A percentile compares a stretch with the other conserved stretches of the same genome.
Conservation (phyloP, 805 yeast species). For the Hemisphaericaspora nanyangensis region DNA sequence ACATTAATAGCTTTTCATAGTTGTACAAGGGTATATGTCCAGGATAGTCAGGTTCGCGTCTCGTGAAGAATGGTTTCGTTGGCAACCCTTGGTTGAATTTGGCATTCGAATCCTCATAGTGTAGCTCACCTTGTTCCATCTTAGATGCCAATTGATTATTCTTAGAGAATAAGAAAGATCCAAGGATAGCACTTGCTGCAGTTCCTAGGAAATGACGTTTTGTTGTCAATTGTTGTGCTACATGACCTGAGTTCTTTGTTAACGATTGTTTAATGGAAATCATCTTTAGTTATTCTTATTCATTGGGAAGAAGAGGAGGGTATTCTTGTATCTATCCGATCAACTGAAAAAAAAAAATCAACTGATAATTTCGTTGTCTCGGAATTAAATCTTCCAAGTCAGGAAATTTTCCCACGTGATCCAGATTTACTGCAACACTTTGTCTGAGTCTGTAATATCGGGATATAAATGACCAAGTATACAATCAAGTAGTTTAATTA, state of each 20-base stretch:
- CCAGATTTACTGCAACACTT: too few species aligned
- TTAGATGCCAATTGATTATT: slow-evolving; percentile 55
- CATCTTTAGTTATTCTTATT: neutral
- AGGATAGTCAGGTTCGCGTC: slow-evolving; percentile 52
- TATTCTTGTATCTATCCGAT: too few species aligned
- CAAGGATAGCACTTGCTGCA: slow-evolving; percentile 16
- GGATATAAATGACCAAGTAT: slow-evolving; percentile 21
- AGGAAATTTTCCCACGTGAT: too few species aligned
- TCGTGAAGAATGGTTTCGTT: slow-evolving; percentile 26
- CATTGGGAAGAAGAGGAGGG: too few species aligned
- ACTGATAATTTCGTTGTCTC: too few species aligned
- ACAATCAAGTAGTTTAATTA: slow-evolving; percentile 19
- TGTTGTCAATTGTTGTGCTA: neutral
- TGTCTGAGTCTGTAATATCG: too few species aligned
- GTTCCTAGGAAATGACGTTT: slow-evolving; percentile 5
- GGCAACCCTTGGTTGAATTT: slow-evolving; percentile 22
- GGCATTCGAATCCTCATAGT: slow-evolving; percentile 32
- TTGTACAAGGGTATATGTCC: slow-evolving; percentile 74
- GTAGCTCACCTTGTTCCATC: slow-evolving; percentile 51
- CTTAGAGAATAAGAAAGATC: slow-evolving; percentile 33
- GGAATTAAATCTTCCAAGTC: too few species aligned
- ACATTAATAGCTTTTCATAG: slow-evolving; percentile 60
- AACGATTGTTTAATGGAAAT: neutral
- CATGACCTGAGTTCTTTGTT: neutral
- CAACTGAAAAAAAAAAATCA: too few species aligned